Percentiles rank a stretch among this genome's conserved stretches.
phyloP scores from a whole-genome alignment of 169 alveolate genomes.

The Plasmodium cynomolgi region DNA sequence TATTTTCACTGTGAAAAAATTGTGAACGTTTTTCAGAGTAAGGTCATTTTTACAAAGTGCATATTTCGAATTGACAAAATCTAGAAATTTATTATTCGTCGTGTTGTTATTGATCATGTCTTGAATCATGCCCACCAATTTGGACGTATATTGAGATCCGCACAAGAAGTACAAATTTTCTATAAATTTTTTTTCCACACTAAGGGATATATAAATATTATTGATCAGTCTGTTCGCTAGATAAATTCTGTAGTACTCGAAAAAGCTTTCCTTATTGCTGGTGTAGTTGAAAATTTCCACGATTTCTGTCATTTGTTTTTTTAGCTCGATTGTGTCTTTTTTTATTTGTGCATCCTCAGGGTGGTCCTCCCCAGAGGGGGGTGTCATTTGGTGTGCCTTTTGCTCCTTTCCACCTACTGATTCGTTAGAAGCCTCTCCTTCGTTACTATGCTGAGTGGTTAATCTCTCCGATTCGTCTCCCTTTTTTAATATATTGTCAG shows the following conservation, averaged over 20 bases:
- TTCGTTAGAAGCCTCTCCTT: neutral
- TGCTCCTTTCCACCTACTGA: neutral
- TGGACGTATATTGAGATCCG: conserved; percentile 87
- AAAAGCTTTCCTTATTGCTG: conserved; percentile 61
- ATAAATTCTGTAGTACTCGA: conserved; percentile 65
- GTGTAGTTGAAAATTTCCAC: conserved; percentile 63
- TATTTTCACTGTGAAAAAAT: conserved; percentile 81
- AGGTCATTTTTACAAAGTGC: neutral
- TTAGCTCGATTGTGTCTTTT: neutral
- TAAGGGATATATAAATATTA: conserved; percentile 47
- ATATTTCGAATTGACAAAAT: conserved; percentile 3
- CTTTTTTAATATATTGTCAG: conserved; percentile 49
- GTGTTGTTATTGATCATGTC: conserved; percentile 79
- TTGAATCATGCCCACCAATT: conserved; percentile 89
- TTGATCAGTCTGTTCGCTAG: conserved; percentile 68
- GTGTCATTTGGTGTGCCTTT: neutral
- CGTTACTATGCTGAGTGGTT: neutral
- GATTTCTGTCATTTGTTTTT: conserved; percentile 59
- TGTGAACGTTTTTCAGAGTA: neutral
- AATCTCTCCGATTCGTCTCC: neutral
- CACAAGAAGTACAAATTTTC: conserved; percentile 83
- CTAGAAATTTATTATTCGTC: conserved; percentile 74
- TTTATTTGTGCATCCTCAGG: neutral
- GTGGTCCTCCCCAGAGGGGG: neutral
- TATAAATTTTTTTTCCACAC: conserved; percentile 81